Evolutionary conservation across 306 rosid genomes (phyloP).

Genomic region (Trifolium repens): DNA sequence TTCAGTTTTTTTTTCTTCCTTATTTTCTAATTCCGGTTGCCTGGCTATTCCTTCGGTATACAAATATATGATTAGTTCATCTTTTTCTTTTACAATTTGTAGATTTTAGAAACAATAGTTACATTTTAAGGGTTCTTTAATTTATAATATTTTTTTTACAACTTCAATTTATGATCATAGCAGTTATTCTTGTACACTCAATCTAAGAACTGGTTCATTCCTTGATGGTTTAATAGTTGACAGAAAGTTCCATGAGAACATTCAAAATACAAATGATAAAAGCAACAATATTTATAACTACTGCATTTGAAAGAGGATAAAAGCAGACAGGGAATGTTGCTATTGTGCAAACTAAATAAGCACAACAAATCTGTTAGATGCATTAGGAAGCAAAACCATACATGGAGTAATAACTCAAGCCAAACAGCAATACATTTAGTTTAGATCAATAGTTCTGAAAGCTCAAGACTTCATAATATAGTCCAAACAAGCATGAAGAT

Average conservation of each 20-base stretch:
- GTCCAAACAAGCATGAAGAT: too few species aligned
- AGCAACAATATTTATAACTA: not conserved
- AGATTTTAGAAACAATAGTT: constrained; percentile 28
- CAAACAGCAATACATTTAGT: too few species aligned
- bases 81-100: not conserved
- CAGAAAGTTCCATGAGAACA: not conserved
- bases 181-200: constrained; percentile 12
- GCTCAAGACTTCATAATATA: too few species aligned
- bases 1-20: constrained; percentile 3
- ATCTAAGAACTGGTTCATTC: not conserved
- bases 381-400: too few species aligned
- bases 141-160: not conserved
- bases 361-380: too few species aligned
- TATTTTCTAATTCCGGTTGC: constrained; percentile 5
- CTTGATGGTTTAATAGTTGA: not conserved
- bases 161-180: not conserved
- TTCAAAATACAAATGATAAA: constrained; percentile 4
- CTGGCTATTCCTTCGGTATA: constrained; percentile 11
- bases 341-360: too few species aligned
- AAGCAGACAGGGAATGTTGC: not conserved
- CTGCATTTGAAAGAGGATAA: not conserved
- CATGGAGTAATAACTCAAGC: too few species aligned
- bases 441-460: too few species aligned
- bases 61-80: constrained; percentile 39
- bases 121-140: constrained; percentile 11